Evolutionary conservation across 768 basidiomycete species (phyloP), one percentile per base, ranked within the genome.

Genomic region (Hemileccinum impolitum): DNA sequence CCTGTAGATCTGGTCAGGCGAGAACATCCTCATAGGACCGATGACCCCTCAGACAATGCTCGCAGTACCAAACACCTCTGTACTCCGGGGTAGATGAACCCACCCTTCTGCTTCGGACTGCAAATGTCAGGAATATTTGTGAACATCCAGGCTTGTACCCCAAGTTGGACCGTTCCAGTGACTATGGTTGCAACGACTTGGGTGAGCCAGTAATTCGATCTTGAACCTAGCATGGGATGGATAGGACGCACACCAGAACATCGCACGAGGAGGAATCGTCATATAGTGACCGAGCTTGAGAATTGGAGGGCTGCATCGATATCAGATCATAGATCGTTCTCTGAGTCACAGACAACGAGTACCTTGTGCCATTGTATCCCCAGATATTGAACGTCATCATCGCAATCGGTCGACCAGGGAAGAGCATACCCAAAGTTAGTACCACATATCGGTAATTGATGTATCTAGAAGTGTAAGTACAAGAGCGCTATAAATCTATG

Each of bases 11-110:
- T 80, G 77, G 12, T 85, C 87, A 15, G 69, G 40, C 2, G 80
- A 85, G 73, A 87, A 91, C 61, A 82, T 76, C n/a, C 80, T 74
- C 28, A 68, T 71, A 6, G 90, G 90, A 1, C 90, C 88, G 48
- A 93, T 87, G 52, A 88, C 85, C 52, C 90, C 87, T 83, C 83
- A 90, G 54, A 91, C 78, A 53, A 92, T 78, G 50, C 80, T 82
- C 18, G 89, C 89, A 3, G 86, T 87, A 32, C 85, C 87, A 64
- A 91, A 90, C 8, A 88, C 84, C 52, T 82, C 74, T 7, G 84
- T 85, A 11, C 49, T 65, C 0, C n/a, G n/a, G 87, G 86, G 64
- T 88, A 90, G 46, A 79, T 84, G 65, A 89, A 90, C 19, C 79
- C 77, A 56, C 84, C 7, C 17, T 51, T 55, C 36, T 69, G 66